Evolutionary conservation across 2,329 filamentous ascomycete genomes (phyloP).

Genomic region (Pseudocercospora vitis): DNA sequence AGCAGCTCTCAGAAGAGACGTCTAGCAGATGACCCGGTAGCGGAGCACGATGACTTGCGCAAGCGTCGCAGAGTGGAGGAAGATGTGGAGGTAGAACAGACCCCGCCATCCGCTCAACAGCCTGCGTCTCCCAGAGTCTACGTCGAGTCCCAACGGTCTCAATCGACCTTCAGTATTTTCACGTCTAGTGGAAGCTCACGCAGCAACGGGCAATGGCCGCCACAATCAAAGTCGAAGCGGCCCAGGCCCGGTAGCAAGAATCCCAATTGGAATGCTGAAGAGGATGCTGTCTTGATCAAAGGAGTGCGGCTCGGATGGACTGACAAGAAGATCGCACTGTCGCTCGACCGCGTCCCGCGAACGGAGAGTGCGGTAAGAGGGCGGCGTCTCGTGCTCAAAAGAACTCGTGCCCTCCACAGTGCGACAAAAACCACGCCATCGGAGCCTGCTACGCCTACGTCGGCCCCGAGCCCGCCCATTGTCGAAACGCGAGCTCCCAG

Average conservation of each 20-base stretch:
- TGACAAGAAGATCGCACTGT: not conserved
- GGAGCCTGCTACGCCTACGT: too few relatives aligned
- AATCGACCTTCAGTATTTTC: too few relatives aligned
- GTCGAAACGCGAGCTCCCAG: not conserved
- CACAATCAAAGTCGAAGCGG: too few relatives aligned
- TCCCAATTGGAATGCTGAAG: slow-evolving; percentile 11
- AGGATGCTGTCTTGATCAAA: slow-evolving; percentile 13
- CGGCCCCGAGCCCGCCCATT: too few relatives aligned
- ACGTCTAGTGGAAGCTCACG: too few relatives aligned
- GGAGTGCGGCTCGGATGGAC: slow-evolving; percentile 11
- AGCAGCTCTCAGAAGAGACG: not conserved
- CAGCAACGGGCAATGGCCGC: too few relatives aligned
- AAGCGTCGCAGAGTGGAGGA: not conserved
- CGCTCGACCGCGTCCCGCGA: not conserved
- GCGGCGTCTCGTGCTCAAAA: not conserved
- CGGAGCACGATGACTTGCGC: not conserved
- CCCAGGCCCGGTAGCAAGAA: too few relatives aligned
- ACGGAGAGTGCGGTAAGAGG: slow-evolving; percentile 5
- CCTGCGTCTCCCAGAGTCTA: not conserved
- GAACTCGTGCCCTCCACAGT: too few relatives aligned
- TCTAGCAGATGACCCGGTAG: not conserved
- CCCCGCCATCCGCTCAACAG: slow-evolving; percentile 15
- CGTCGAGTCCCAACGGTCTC: too few relatives aligned
- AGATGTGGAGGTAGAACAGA: not conserved
- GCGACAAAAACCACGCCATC: not conserved